Evolutionary conservation across 257 asterid species (phyloP).

Genomic region (Oldenlandia corymbosa): DNA sequence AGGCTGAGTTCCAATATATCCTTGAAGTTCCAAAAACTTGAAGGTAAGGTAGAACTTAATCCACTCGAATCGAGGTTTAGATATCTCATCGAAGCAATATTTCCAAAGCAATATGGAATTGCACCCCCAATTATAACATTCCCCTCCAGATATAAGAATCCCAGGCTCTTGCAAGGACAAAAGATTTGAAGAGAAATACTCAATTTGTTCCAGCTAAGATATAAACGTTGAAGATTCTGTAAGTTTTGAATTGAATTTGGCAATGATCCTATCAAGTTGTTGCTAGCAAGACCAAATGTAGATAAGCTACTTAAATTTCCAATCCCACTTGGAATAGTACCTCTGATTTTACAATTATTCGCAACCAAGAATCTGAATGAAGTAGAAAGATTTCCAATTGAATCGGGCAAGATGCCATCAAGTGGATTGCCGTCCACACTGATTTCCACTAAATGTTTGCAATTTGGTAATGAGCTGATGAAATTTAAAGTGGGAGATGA

Average conservation of each 20-base stretch:
- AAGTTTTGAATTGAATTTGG: too few species aligned
- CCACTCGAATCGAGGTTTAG: not conserved
- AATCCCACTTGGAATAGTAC: conserved; percentile 24
- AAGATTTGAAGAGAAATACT: not conserved
- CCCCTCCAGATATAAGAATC: not conserved
- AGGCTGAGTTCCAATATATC: not conserved
- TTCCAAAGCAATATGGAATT: conserved; percentile 13
- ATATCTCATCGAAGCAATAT: not conserved
- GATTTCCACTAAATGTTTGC: not conserved
- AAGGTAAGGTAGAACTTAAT: not conserved
- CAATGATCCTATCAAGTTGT: too few species aligned
- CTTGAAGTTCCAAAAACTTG: not conserved
- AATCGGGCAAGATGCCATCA: conserved; percentile 17
- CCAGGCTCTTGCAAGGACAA: not conserved
- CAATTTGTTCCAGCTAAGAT: not conserved
- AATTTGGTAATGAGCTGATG: conserved; percentile 11
- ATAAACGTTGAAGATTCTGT: too few species aligned
- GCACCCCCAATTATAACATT: not conserved
- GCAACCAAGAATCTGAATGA: not conserved
- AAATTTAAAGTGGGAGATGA: not conserved
- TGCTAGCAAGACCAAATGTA: too few species aligned
- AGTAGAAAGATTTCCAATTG: conserved; percentile 31
- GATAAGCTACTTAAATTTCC: too few species aligned
- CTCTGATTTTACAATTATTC: not conserved
- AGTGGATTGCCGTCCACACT: too few species aligned